Evolutionary conservation across 495 filamentous ascomycete genomes (phyloP).

Genomic region (Platismatia glauca): DNA sequence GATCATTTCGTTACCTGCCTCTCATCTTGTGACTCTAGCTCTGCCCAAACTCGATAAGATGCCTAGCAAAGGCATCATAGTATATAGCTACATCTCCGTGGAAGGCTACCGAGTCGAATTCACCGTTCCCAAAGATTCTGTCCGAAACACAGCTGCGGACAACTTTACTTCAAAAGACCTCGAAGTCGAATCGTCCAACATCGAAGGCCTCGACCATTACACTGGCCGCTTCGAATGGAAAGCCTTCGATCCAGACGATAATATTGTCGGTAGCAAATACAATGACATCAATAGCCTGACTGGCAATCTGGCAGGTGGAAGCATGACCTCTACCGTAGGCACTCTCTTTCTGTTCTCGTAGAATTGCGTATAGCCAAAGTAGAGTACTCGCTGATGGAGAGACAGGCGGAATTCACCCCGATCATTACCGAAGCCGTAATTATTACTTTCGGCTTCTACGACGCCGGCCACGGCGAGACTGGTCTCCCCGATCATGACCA

Average conservation of each 20-base stretch:
- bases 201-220: slow-evolving; percentile 27
- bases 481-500: slow-evolving; percentile 41
- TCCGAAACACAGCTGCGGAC: slow-evolving; percentile 28
- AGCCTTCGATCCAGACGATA: neutral
- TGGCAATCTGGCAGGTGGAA: slow-evolving; percentile 38
- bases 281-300: slow-evolving; percentile 42
- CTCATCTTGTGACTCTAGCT: neutral
- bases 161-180: slow-evolving; percentile 34
- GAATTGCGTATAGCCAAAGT: neutral
- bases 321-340: slow-evolving; percentile 27
- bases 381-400: slow-evolving; percentile 7
- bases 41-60: slow-evolving; percentile 24
- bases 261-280: slow-evolving; percentile 33
- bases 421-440: slow-evolving; percentile 36
- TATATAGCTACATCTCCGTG: slow-evolving; percentile 40
- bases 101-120: slow-evolving; percentile 37
- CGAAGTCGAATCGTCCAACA: slow-evolving; percentile 39
- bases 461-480: slow-evolving; percentile 36
- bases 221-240: slow-evolving; percentile 6
- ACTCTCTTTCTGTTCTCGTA: neutral
- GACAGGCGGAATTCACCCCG: slow-evolving; percentile 32
- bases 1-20: no score
- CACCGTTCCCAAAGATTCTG: slow-evolving; percentile 34
- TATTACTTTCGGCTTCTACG: slow-evolving; percentile 45
- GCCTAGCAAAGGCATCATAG: slow-evolving; percentile 44